These are phyloP conservation scores for Kodamaea jinghongensis DNA, from an alignment of 805 yeast genomes.

Conservation along the genomic window DNA sequence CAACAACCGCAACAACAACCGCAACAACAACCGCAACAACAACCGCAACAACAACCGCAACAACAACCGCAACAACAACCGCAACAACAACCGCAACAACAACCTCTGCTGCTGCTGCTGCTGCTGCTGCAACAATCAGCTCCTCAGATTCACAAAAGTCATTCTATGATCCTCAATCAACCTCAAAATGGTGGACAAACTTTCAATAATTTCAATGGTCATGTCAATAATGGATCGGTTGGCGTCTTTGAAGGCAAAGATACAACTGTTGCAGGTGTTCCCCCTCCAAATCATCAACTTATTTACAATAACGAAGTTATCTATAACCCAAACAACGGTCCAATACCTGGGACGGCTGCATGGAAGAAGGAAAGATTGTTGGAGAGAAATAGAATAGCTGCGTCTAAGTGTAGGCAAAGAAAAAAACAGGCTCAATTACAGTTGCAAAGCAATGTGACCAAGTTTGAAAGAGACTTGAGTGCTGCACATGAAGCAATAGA, in stretches of 20 bases:
- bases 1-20: conserved; percentile 1
- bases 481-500: conserved; percentile 18
- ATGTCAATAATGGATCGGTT: background rate
- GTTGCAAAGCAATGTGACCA: conserved; percentile 57
- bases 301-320: conserved; percentile 55
- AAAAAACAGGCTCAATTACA: conserved; percentile 68
- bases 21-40: conserved; percentile 5
- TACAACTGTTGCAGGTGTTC: conserved; percentile 35
- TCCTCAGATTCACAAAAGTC: background rate
- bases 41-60: conserved; percentile 5
- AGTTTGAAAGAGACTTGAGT: conserved; percentile 44
- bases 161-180: background rate
- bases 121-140: conserved; percentile 6
- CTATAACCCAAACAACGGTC: conserved; percentile 51
- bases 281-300: conserved; percentile 51
- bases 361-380: conserved; percentile 65
- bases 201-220: background rate
- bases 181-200: background rate
- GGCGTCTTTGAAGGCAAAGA: background rate
- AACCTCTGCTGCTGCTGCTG: conserved; percentile 9
- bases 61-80: conserved; percentile 6
- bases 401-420: conserved; percentile 64
- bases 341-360: conserved; percentile 61
- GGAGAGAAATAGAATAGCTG: conserved; percentile 66
- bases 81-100: conserved; percentile 13